These are phyloP conservation scores for Avena sativa DNA, from an alignment of 176 grass and related monocot genomes.

Conservation along the genomic window DNA sequence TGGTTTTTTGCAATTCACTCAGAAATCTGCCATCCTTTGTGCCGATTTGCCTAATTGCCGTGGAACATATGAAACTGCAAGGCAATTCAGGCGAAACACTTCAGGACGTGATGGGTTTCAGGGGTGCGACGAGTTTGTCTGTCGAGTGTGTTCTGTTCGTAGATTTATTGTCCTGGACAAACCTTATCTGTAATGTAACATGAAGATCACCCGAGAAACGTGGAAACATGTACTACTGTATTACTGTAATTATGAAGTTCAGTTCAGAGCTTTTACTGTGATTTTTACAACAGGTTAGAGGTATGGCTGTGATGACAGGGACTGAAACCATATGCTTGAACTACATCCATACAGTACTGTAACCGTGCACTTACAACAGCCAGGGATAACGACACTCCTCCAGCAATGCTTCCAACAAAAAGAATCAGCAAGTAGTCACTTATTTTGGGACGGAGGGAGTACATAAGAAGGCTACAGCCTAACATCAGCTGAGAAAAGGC, in stretches of 20 bases:
- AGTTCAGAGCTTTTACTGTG: background rate
- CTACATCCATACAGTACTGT: background rate
- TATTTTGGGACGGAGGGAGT: background rate
- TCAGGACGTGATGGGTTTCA: conserved; percentile 1
- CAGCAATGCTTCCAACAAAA: background rate
- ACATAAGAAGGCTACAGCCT: background rate
- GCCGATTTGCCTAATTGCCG: background rate
- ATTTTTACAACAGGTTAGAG: background rate
- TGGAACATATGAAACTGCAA: conserved; percentile 24
- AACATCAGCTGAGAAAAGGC: background rate
- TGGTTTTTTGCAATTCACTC: no score
- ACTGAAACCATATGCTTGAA: background rate
- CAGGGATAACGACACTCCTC: background rate
- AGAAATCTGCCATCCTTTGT: conserved; percentile 10
- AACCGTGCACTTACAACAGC: conserved; percentile 4
- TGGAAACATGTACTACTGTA: background rate
- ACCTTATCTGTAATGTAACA: background rate
- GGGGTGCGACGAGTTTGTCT: background rate
- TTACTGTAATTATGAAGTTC: background rate
- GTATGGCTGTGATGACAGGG: background rate
- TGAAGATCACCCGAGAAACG: background rate
- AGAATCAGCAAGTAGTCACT: background rate
- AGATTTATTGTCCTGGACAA: background rate
- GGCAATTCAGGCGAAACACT: background rate
- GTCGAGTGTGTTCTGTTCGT: background rate